These are phyloP conservation scores for Trichoderma pleuroti DNA, from an alignment of 2,329 filamentous ascomycete genomes.

Conservation along the genomic window DNA sequence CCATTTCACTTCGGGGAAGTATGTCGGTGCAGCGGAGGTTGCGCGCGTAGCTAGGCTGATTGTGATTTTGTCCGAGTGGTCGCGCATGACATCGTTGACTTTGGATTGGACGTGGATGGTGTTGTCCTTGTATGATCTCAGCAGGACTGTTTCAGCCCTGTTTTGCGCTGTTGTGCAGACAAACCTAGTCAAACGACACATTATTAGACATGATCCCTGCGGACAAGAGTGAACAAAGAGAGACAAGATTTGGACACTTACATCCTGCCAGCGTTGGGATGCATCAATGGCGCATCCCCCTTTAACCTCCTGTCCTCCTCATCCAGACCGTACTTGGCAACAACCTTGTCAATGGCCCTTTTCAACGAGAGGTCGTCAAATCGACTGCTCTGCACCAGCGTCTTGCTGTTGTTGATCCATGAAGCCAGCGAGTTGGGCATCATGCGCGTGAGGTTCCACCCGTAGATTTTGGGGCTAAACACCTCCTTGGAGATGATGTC, in stretches of 20 bases:
- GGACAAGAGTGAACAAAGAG: background rate
- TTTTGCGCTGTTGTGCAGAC: conserved; percentile 14
- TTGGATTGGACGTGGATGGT: background rate
- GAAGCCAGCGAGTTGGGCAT: conserved; percentile 8
- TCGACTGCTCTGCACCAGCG: conserved; percentile 6
- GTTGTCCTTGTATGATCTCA: conserved; percentile 11
- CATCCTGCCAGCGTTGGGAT: conserved; percentile 4
- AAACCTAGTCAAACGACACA: background rate
- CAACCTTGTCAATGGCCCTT: conserved; percentile 5
- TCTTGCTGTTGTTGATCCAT: conserved; percentile 11
- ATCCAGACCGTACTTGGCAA: conserved; percentile 7
- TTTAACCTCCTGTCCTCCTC: background rate
- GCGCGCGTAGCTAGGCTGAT: conserved; percentile 8
- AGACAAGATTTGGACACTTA: background rate
- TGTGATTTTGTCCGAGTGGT: background rate
- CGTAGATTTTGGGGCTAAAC: conserved; percentile 5
- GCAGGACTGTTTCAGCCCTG: conserved; percentile 9
- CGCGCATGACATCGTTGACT: conserved; percentile 2
- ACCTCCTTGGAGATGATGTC: conserved; percentile 6
- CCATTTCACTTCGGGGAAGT: conserved; percentile 9
- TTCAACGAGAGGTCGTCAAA: conserved; percentile 4
- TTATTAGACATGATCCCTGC: background rate
- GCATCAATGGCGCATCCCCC: background rate
- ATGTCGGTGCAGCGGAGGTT: conserved; percentile 5
- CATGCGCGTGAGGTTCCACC: background rate